Evolutionary conservation across 257 asterid genomes (phyloP).

Genomic region (Paulownia fortunei): DNA sequence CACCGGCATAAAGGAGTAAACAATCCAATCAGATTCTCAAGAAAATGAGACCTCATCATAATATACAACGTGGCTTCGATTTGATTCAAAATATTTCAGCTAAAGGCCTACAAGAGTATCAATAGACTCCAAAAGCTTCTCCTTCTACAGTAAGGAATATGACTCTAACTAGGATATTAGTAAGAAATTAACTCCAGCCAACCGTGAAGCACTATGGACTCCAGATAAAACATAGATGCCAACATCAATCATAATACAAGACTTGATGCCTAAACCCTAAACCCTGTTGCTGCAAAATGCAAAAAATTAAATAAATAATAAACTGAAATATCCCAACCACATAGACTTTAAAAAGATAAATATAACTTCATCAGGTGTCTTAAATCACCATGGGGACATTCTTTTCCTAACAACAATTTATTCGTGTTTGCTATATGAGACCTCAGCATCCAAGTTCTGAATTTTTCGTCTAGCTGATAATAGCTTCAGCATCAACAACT

Average conservation of each 20-base stretch:
- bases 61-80: not conserved
- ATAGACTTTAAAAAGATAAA: conserved; percentile 10
- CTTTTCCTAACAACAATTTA: not conserved
- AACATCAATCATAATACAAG: conserved; percentile 6
- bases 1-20: conserved; percentile 14
- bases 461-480: conserved; percentile 4
- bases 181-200: conserved; percentile 1
- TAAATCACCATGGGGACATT: conserved; percentile 9
- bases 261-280: not conserved
- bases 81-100: conserved; percentile 12
- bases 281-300: not conserved
- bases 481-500: conserved; percentile 21
- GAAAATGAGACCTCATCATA: conserved; percentile 19
- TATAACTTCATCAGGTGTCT: not conserved
- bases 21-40: conserved; percentile 17
- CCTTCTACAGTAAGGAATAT: conserved; percentile 13
- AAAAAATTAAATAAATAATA: not conserved
- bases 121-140: conserved; percentile 23
- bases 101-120: conserved; percentile 2
- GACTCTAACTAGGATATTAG: not conserved
- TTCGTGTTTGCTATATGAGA: conserved; percentile 3
- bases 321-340: not conserved
- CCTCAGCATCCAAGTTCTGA: conserved; percentile 22
- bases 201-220: conserved; percentile 17
- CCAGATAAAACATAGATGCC: not conserved